Evolutionary conservation across 495 filamentous ascomycete genomes (phyloP), one percentile per base, ranked within the genome.

Genomic region (Baudoinia panamericana): DNA sequence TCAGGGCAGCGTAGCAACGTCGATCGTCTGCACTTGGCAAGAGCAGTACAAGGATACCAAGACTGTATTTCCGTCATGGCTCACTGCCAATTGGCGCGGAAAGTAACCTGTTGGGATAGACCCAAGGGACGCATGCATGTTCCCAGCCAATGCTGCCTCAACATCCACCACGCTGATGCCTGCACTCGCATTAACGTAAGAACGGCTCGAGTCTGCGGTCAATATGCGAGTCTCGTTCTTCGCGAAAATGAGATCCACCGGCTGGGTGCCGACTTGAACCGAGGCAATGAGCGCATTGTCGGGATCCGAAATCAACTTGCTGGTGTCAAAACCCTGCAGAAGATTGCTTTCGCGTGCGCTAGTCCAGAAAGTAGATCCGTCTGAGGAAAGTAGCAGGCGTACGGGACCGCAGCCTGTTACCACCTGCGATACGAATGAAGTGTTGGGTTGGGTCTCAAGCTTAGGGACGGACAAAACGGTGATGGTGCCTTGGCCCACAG

Each of bases 401-500:
- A 33, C 30, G 15, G 30, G 9, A 33, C 30, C 17, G 15, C 30
- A 33, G 8, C 30, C 30, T 7, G 30, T 16, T 7, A 9, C 16
- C 9, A 33, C 30, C 9, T 33, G 9, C 9, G 16, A 8, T 10
- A 33, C 30, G 11, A 34, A n/a, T n/a, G n/a, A n/a, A n/a, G n/a
- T n/a, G n/a, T n/a, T n/a, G n/a, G n/a, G n/a, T n/a, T n/a, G n/a
- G n/a, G n/a, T n/a, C n/a, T n/a, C n/a, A n/a, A n/a, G n/a, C n/a
- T n/a, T n/a, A n/a, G n/a, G n/a, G n/a, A n/a, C n/a, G n/a, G n/a
- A n/a, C n/a, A n/a, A 22, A 18, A 22, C 24, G 11, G 16, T 55
- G 54, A 9, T 43, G 50, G 39, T 55, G 50, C n/a, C n/a, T n/a
- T n/a, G n/a, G n/a, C n/a, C n/a, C n/a, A n/a, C 17, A 58, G 48